Evolutionary conservation across 139 green algal genomes (phyloP), one percentile per base, ranked within the genome.

Genomic region (Coelastrella sp.): DNA sequence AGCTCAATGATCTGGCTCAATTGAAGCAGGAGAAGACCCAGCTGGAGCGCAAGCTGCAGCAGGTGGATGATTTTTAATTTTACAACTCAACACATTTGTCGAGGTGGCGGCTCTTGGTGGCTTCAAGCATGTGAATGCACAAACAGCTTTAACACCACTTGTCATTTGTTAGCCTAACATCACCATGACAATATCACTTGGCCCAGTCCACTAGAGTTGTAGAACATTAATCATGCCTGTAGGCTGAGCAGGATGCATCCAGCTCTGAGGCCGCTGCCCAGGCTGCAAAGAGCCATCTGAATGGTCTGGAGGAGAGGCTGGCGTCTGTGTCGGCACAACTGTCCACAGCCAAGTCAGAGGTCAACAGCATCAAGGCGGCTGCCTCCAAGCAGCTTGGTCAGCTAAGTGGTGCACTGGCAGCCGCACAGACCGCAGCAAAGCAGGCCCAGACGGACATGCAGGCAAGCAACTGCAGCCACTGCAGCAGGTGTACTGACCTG

Each of bases 391-490:
- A 87, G 87, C 63, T 87, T 63, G 49, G 20, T 0, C 76, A 91
- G 65, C 87, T 91, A 7, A 80, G 73, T 20, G 65, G 61, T 17
- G 76, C 65, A 7, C 65, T 87, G 19, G 74, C 78, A 12, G 87
- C 78, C 12, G 87, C 87, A n/a, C 66, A 87, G 87, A 59, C 59
- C 7, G 78, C 78, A 8, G 87, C 87, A 57, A 87, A 87, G 87
- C 27, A 74, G 57, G 87, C 87, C 0, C 49, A 70, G 19, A 68
- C 78, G 35, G 87, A 91, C 25, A 87, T 65, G 63, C 10, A 78
- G 63, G 20, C 68, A 7, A 76, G 68, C 24, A 10, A 19, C 15
- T 27, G 1, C 19, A 24, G 19, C 17, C 68, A 10, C 19, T 11
- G 24, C 8, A 19, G 19, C 63, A 70, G 63, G 12, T 22, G 63